These are phyloP conservation scores for Candida palmyrensis DNA, from an alignment of 805 yeast species.

Conservation along the genomic window DNA sequence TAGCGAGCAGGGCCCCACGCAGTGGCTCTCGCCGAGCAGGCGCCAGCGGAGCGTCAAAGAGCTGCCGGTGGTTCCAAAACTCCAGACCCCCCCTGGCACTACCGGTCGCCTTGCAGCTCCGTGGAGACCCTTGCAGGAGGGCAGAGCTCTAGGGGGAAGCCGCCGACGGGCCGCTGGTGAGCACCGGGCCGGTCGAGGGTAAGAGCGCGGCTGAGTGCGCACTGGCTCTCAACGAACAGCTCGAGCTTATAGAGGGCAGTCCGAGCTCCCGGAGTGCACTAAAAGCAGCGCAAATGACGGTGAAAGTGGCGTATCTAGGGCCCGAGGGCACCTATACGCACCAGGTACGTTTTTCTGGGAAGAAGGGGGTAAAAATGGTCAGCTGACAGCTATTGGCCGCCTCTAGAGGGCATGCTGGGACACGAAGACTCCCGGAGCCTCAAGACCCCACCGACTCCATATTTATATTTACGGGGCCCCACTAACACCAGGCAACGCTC, in stretches of 20 bases:
- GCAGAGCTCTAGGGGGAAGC: too few species aligned
- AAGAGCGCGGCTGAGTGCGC: not conserved
- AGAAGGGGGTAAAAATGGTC: not conserved
- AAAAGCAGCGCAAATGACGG: conserved; percentile 3
- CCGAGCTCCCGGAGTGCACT: too few species aligned
- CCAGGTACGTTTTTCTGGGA: conserved; percentile 59
- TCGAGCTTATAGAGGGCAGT: too few species aligned
- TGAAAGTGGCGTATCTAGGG: conserved; percentile 72
- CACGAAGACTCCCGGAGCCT: too few species aligned
- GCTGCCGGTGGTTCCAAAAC: too few species aligned
- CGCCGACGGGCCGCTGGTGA: not conserved
- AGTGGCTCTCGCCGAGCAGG: too few species aligned
- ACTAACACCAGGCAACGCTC: conserved; percentile 39
- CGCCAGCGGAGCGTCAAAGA: too few species aligned
- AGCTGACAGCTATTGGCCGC: not conserved
- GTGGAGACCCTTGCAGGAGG: not conserved
- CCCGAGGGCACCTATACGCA: conserved; percentile 94
- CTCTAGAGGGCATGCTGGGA: too few species aligned
- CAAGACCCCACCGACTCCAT: conserved; percentile 1
- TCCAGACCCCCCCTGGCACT: too few species aligned
- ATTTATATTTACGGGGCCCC: conserved; percentile 9
- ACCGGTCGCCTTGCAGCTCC: too few species aligned
- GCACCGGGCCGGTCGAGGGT: not conserved
- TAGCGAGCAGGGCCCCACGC: too few species aligned
- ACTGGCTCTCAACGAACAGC: too few species aligned